These are phyloP conservation scores for Pyricularia sp. DNA, from an alignment of 2,329 filamentous ascomycete genomes.

Conservation along the genomic window DNA sequence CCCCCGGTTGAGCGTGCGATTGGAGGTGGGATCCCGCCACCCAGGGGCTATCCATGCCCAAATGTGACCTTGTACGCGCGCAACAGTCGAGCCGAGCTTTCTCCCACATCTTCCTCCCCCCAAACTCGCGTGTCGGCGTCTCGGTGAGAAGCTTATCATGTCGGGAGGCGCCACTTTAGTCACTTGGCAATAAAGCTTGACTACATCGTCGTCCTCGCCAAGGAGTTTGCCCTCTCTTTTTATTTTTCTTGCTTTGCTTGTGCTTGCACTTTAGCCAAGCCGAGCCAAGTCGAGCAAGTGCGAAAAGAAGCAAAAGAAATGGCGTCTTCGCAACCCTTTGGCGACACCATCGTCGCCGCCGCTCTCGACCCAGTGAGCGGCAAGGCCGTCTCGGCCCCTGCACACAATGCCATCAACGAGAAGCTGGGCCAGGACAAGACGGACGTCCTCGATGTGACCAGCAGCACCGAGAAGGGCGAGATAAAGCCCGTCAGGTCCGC, in stretches of 20 bases:
- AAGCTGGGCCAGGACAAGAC: conserved; percentile 13
- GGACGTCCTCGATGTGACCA: conserved; percentile 9
- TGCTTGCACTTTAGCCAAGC: neutral
- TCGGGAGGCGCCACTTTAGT: neutral
- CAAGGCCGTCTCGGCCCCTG: conserved; percentile 19
- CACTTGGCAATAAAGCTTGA: neutral
- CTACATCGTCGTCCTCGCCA: neutral
- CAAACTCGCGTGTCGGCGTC: neutral
- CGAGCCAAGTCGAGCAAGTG: neutral
- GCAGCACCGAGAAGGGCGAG: conserved; percentile 12
- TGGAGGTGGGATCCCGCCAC: neutral
- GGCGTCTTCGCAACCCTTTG: neutral
- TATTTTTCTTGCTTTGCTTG: too few species aligned
- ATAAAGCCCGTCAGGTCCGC: conserved; percentile 9
- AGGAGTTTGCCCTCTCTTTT: too few species aligned
- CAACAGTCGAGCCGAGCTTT: neutral
- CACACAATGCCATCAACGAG: conserved; percentile 20
- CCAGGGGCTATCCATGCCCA: neutral
- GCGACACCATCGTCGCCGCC: conserved; percentile 16
- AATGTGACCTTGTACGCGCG: neutral
- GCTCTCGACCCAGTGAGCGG: conserved; percentile 19
- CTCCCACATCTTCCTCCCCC: neutral
- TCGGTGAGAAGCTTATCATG: neutral
- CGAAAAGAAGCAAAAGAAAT: neutral
- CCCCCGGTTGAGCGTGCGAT: neutral